Evolutionary conservation across 1,284 basidiomycete species (phyloP), one percentile per base, ranked within the genome.

Genomic region (Cystobasidium pallidum): DNA sequence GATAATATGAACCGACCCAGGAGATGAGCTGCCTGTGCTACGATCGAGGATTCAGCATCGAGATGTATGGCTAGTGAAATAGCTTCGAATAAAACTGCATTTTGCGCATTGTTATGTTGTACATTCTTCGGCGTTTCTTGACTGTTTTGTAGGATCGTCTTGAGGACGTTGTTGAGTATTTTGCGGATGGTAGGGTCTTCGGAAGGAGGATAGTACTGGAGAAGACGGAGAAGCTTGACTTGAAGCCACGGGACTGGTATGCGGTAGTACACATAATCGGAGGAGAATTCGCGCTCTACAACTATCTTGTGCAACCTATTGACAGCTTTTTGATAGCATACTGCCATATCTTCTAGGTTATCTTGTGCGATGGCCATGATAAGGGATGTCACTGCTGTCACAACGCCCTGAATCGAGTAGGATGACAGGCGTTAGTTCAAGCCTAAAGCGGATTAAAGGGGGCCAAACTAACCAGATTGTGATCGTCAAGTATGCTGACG

Each of bases 181-280:
- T 85, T 85, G 30, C 87, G 86, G 73, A 96, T 84, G 13, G 91
- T 88, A 0, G 88, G 85, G 80, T 98, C 94, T 79, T 94, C 93
- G 76, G 93, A 89, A 2, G 94, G 91, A 6, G 94, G 89, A 80
- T 98, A 99, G 81, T 96, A 96, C 81, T 99, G 96, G 55, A 99
- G 82, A 34, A 99, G 82, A 19, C 94, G 89, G 17, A 99, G 84
- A 4, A 99, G 86, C 82, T 98, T 98, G 76, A 98, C 92, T 83
- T 99, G 95, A 34, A 99, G 84, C 96, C 95, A 99, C 0, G 95
- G 95, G 41, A 92, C 91, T 24, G 96, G 96, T 2, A 98, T 91
- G 81, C 92, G 92, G 83, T 99, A 99, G 81, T 99, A 99, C 34
- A 94, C 86, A 80, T 99, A 98, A 68, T 92, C 90, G 43, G 89